phyloP scores from a whole-genome alignment of 495 filamentous ascomycete species.

The Penicillium paxilli region DNA sequence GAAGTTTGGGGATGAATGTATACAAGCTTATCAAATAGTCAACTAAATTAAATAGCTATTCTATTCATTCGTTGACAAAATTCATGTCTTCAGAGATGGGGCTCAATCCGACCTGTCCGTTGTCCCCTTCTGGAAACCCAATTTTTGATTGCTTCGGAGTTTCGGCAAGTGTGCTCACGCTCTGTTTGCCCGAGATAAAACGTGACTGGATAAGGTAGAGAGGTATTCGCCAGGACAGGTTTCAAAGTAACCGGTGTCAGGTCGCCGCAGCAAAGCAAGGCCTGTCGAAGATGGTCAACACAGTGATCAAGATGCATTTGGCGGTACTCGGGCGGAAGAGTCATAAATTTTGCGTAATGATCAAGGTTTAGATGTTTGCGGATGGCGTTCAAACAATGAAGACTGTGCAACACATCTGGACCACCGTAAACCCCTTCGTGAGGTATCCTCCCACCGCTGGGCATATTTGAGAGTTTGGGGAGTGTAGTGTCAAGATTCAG shows the following conservation, averaged over 20 bases:
- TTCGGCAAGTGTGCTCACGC: slow-evolving; percentile 17
- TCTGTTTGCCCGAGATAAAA: slow-evolving; percentile 16
- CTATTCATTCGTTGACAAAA: no score
- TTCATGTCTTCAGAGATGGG: not conserved
- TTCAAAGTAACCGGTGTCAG: slow-evolving; percentile 19
- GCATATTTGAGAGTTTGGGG: not conserved
- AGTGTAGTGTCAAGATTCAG: not conserved
- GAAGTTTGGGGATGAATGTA: no score
- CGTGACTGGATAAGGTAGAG: not conserved
- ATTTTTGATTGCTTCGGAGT: not conserved
- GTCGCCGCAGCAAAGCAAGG: slow-evolving; percentile 29
- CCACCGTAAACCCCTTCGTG: slow-evolving; percentile 13
- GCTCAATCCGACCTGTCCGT: not conserved
- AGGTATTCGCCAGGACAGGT: slow-evolving; percentile 7
- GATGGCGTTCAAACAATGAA: slow-evolving; percentile 15
- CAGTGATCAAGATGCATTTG: slow-evolving; percentile 26
- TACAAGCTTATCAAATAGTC: no score
- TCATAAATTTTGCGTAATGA: slow-evolving; percentile 7
- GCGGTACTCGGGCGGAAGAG: slow-evolving; percentile 2
- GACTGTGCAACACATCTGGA: slow-evolving; percentile 14
- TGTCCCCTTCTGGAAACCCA: slow-evolving; percentile 2
- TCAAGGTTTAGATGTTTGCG: slow-evolving; percentile 14
- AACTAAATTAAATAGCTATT: no score
- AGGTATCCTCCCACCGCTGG: not conserved
- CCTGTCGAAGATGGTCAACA: slow-evolving; percentile 34